Evolutionary conservation across 176 grass and related monocot species (phyloP).

Genomic region (sorghum (Sorghum bicolor)): Sorghum_bicolor_NCBIv3 NC_012872.2:56714501-56715000

Average conservation of each 20-base stretch:
- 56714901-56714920: neutral
- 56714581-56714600: constrained; percentile 79
- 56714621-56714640: constrained; percentile 63
- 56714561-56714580: constrained; percentile 60
- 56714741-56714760: neutral
- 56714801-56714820: neutral
- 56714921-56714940: neutral
- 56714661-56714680: constrained; percentile 60
- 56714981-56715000: no score
- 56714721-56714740: constrained; percentile 40
- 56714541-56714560: constrained; percentile 65
- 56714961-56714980: no score
- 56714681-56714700: constrained; percentile 33
- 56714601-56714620: constrained; percentile 76
- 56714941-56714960: no score
- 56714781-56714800: neutral
- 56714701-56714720: constrained; percentile 70
- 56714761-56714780: neutral
- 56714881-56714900: neutral
- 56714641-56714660: constrained; percentile 72
- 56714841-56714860: constrained; percentile 2
- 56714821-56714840: constrained; percentile 25
- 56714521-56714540: constrained; percentile 53
- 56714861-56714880: neutral
- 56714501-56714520: constrained; percentile 62